Conservation (phyloP, 1,284 basidiomycete species). For the Marasmius tenuissimus region DNA sequence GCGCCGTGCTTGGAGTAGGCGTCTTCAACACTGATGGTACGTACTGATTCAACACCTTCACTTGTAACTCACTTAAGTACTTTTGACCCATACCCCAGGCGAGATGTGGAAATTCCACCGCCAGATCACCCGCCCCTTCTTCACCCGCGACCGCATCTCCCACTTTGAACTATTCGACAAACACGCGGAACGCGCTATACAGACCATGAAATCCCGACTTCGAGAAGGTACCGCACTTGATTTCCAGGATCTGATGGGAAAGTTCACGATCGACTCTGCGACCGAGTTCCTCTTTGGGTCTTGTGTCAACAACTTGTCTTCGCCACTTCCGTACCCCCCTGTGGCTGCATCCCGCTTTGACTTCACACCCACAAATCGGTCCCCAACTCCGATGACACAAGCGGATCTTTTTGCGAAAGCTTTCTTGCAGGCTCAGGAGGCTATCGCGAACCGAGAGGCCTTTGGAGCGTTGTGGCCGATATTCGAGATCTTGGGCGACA, state of each 20-base stretch:
- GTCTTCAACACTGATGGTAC: slow-evolving; percentile 63
- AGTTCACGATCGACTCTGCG: slow-evolving; percentile 57
- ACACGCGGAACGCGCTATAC: slow-evolving; percentile 40
- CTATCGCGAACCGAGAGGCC: slow-evolving; percentile 37
- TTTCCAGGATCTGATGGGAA: slow-evolving; percentile 26
- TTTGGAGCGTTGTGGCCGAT: slow-evolving; percentile 48
- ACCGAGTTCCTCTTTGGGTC: slow-evolving; percentile 54
- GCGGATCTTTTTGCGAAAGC: slow-evolving; percentile 14
- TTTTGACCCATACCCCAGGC: slow-evolving; percentile 23
- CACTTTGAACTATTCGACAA: slow-evolving; percentile 56
- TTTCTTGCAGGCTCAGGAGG: slow-evolving; percentile 37
- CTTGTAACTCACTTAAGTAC: neutral
- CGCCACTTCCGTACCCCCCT: slow-evolving; percentile 43
- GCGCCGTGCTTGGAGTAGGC: slow-evolving; percentile 50
- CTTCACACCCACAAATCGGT: neutral
- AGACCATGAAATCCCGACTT: neutral
- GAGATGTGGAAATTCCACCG: slow-evolving; percentile 62
- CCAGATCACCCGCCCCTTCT: slow-evolving; percentile 57
- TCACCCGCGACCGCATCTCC: slow-evolving; percentile 49
- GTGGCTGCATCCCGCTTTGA: slow-evolving; percentile 21
- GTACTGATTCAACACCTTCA: slow-evolving; percentile 4
- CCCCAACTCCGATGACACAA: neutral
- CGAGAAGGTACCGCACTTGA: no score
- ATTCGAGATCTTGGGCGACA: slow-evolving; percentile 46
- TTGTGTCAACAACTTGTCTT: slow-evolving; percentile 39